A percentile compares a stretch with the other conserved stretches of the same genome.
These are phyloP conservation scores for Bipolaris gigantea DNA, from an alignment of 2,329 filamentous ascomycete genomes.

Conservation along the genomic window DNA sequence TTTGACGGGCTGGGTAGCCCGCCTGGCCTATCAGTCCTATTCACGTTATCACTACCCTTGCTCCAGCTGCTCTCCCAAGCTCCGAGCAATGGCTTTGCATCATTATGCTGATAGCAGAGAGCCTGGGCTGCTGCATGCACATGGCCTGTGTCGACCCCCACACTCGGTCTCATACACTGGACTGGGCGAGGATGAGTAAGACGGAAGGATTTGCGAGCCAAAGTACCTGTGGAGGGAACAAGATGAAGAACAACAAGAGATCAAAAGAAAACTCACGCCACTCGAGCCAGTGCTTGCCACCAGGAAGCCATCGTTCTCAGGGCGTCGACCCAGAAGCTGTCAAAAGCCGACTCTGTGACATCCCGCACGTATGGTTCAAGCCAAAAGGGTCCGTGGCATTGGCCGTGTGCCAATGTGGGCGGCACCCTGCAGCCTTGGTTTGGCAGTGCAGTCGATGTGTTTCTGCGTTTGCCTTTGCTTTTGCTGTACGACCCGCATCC, in stretches of 20 bases:
- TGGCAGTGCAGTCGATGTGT: conserved; percentile 5
- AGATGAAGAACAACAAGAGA: background rate
- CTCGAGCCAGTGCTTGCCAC: background rate
- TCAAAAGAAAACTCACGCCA: background rate
- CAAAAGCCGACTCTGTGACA: conserved; percentile 7
- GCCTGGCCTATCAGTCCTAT: conserved; percentile 19
- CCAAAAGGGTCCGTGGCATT: conserved; percentile 3
- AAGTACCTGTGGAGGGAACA: background rate
- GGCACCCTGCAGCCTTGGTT: conserved; percentile 20
- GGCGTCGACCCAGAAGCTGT: background rate
- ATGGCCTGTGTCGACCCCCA: background rate
- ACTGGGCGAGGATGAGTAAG: too few species aligned
- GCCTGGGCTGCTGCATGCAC: background rate
- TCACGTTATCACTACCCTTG: conserved; percentile 23
- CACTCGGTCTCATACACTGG: background rate
- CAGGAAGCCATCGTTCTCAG: background rate
- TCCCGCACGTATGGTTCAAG: conserved; percentile 35
- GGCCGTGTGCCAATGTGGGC: conserved; percentile 10
- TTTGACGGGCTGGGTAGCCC: conserved; percentile 1
- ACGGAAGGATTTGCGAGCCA: too few species aligned
- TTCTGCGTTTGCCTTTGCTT: background rate
- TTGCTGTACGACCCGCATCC: conserved; percentile 15
- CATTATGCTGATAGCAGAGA: conserved; percentile 15
- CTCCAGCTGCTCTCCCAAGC: conserved; percentile 3
- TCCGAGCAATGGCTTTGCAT: conserved; percentile 15